Conservation (phyloP, 352 stramenopile species). For the Globisporangium paddicum region DNA sequence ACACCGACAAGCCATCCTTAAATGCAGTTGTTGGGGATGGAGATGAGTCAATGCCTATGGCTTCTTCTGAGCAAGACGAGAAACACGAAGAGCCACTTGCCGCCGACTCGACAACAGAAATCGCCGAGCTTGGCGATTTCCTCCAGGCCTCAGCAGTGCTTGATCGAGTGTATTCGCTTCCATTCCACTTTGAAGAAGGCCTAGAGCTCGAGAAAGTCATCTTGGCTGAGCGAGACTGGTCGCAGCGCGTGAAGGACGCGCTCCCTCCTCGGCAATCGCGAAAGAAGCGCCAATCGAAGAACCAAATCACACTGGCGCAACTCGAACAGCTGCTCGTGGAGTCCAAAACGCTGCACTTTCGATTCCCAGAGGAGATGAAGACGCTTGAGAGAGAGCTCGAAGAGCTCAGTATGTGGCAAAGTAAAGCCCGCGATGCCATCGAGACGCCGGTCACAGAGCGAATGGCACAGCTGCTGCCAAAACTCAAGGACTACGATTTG, state of each 20-base stretch:
- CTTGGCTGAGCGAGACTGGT: constrained; percentile 56
- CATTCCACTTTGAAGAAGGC: constrained; percentile 73
- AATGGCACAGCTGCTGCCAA: constrained; percentile 32
- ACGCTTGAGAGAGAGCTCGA: constrained; percentile 73
- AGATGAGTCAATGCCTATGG: constrained; percentile 2
- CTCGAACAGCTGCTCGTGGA: constrained; percentile 52
- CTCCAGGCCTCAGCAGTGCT: constrained; percentile 45
- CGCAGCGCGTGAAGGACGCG: constrained; percentile 61
- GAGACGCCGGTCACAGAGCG: constrained; percentile 29
- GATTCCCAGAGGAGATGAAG: constrained; percentile 74
- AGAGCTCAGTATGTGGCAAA: constrained; percentile 58
- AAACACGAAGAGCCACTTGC: not conserved
- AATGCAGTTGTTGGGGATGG: not conserved
- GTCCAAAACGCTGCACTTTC: constrained; percentile 51
- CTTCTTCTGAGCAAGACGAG: not conserved
- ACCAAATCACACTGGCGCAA: constrained; percentile 54
- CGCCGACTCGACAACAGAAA: not conserved
- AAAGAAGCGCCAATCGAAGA: constrained; percentile 69
- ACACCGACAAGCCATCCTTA: constrained; percentile 5
- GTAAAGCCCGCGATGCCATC: constrained; percentile 50
- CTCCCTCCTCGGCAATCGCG: constrained; percentile 73
- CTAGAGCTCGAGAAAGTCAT: constrained; percentile 51
- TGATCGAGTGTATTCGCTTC: constrained; percentile 60
- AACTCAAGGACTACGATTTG: constrained; percentile 60
- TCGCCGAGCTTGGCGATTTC: constrained; percentile 25